Conservation (phyloP, 2,329 filamentous ascomycete genomes). For the Cytospora leucostoma region DNA sequence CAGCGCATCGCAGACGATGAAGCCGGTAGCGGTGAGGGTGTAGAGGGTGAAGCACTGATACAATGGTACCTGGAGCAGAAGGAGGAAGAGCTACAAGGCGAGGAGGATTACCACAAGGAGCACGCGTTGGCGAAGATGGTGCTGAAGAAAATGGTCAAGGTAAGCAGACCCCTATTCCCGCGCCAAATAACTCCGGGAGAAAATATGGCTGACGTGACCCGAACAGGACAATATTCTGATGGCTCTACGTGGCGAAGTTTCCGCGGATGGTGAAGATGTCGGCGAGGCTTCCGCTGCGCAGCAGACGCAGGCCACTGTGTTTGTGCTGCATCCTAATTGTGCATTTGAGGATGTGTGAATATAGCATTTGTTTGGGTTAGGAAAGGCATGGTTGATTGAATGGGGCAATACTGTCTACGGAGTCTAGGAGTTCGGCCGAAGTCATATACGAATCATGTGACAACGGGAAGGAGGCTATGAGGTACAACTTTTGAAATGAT, state of each 20-base stretch:
- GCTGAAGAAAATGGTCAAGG: conserved; percentile 94
- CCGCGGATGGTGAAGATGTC: conserved; percentile 45
- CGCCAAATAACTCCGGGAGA: neutral
- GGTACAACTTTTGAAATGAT: neutral
- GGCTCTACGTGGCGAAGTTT: conserved; percentile 68
- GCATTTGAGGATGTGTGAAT: conserved; percentile 66
- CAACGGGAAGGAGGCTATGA: conserved; percentile 12
- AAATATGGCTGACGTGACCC: conserved; percentile 33
- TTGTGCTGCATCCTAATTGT: conserved; percentile 93
- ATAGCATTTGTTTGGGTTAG: neutral
- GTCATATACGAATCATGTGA: conserved; percentile 9
- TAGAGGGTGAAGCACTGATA: conserved; percentile 78
- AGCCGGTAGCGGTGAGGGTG: conserved; percentile 71
- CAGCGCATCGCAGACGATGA: conserved; percentile 84
- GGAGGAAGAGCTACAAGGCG: conserved; percentile 76
- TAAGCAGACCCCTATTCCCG: conserved; percentile 45
- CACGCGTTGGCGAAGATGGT: conserved; percentile 77
- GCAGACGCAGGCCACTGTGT: conserved; percentile 61
- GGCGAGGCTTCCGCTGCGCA: conserved; percentile 47
- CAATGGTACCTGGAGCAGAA: conserved; percentile 92
- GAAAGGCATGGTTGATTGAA: neutral
- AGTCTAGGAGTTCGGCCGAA: conserved; percentile 14
- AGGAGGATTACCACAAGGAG: conserved; percentile 81
- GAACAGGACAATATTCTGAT: conserved; percentile 84
- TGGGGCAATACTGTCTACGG: neutral